A percentile compares a stretch with the other conserved stretches of the same genome.
Conservation (phyloP, 129 eudicot genomes). For the Escallonia herrerae region DNA sequence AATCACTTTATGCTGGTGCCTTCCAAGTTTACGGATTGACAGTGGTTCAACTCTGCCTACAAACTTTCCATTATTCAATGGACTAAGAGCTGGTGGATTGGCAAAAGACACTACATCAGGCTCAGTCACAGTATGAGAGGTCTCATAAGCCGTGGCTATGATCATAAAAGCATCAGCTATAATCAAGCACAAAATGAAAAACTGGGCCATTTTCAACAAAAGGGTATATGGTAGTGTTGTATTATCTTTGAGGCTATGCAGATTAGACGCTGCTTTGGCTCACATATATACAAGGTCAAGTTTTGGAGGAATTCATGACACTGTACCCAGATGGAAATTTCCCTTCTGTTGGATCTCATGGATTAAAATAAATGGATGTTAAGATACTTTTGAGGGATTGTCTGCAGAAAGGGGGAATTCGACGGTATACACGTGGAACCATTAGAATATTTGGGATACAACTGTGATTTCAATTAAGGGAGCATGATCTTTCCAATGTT, state of each 20-base stretch:
- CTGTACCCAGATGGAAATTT: not conserved
- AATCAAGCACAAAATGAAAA: not conserved
- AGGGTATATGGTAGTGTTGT: not conserved
- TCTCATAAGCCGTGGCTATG: conserved; percentile 1
- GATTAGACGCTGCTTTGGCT: not conserved
- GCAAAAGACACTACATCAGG: not conserved
- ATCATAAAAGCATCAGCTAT: not conserved
- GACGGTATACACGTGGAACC: conserved; percentile 14
- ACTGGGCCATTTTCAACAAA: not conserved
- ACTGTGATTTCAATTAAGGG: conserved; percentile 8
- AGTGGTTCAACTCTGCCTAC: not conserved
- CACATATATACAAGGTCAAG: not conserved
- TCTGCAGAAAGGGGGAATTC: conserved; percentile 14
- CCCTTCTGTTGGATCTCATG: not conserved
- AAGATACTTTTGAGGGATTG: not conserved
- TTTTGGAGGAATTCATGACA: not conserved
- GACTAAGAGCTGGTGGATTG: not conserved
- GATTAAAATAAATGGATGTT: not conserved
- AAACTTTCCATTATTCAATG: not conserved
- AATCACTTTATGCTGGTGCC: not conserved
- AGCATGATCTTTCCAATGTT: not conserved
- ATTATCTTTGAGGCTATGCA: not conserved
- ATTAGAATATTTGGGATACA: conserved; percentile 11
- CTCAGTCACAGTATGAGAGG: not conserved
- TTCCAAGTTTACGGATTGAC: conserved; percentile 6